A percentile compares a stretch with the other conserved stretches of the same genome.
Conservation (phyloP, 345 rosid species). For the Eucalyptus victrix region DNA sequence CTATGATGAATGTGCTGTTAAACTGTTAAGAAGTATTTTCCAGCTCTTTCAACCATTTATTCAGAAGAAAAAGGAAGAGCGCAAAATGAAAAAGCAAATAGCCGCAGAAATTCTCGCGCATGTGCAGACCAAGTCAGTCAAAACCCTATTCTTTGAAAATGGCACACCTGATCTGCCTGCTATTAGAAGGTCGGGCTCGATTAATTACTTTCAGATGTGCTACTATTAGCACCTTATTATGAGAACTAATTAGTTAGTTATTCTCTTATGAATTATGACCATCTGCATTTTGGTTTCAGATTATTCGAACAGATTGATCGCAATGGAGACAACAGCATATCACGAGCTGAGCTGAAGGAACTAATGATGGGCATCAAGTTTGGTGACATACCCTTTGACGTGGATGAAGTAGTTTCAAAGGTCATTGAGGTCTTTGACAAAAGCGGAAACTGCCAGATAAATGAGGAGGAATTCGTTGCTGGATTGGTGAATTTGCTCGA, state of each 20-base stretch:
- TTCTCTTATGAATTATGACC: not conserved
- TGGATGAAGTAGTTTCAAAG: conserved; percentile 5
- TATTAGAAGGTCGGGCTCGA: not conserved
- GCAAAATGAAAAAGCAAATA: conserved; percentile 4
- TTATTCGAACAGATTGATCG: conserved; percentile 8
- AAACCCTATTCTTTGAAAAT: conserved; percentile 4
- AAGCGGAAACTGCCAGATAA: not conserved
- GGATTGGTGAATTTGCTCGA: conserved; percentile 9
- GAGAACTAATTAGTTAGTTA: not conserved
- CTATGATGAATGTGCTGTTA: too few relatives aligned
- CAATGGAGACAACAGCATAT: not conserved
- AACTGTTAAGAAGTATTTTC: too few relatives aligned
- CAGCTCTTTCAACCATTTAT: conserved; percentile 2
- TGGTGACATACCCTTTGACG: conserved; percentile 3
- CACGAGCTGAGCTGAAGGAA: conserved; percentile 6
- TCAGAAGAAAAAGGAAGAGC: conserved; percentile 13
- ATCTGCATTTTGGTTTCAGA: not conserved
- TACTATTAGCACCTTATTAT: too few relatives aligned
- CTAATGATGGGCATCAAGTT: conserved; percentile 4
- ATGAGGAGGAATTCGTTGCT: conserved; percentile 9
- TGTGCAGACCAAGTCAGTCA: not conserved
- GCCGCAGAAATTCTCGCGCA: conserved; percentile 3
- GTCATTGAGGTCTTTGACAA: conserved; percentile 11
- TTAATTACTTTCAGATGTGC: not conserved
- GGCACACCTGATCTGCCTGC: conserved; percentile 6